Conservation (phyloP, 139 green algal genomes). For the Gonium pectorale region DNA sequence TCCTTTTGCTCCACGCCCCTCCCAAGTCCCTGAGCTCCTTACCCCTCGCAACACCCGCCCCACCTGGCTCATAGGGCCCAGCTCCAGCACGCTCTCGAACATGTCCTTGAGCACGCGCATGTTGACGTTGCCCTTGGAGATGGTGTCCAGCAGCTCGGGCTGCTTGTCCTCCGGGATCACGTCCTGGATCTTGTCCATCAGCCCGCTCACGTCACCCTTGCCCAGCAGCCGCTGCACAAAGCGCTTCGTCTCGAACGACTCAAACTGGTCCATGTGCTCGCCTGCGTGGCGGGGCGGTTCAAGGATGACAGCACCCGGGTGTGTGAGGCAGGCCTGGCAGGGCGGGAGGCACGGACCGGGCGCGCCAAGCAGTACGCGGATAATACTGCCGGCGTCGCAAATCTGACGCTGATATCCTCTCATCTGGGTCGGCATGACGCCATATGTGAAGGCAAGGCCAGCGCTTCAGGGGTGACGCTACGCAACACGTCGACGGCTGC, state of each 20-base stretch:
- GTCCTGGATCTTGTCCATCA: slow-evolving; percentile 96
- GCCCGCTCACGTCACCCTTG: slow-evolving; percentile 89
- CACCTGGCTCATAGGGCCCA: slow-evolving; percentile 92
- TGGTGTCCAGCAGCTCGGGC: slow-evolving; percentile 93
- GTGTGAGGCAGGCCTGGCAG: no score
- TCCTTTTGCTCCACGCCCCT: no score
- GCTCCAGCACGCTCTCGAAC: slow-evolving; percentile 95
- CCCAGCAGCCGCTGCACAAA: slow-evolving; percentile 97
- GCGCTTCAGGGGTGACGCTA: no score
- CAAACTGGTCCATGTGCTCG: slow-evolving; percentile 99
- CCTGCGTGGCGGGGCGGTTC: no score
- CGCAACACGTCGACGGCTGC: no score
- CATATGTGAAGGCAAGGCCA: no score
- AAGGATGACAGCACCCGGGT: no score
- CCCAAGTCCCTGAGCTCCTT: neutral
- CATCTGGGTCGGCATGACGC: no score
- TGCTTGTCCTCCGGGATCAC: slow-evolving; percentile 89
- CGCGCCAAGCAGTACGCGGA: no score
- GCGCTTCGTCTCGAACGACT: slow-evolving; percentile 94
- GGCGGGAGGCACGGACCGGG: no score
- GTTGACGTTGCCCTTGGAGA: slow-evolving; percentile 92
- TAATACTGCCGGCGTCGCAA: no score
- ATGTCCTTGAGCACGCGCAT: slow-evolving; percentile 98
- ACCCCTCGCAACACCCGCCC: neutral
- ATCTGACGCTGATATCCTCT: no score